These are phyloP conservation scores for Lentinus tigrinus DNA, from an alignment of 768 basidiomycete species.

Conservation along the genomic window DNA sequence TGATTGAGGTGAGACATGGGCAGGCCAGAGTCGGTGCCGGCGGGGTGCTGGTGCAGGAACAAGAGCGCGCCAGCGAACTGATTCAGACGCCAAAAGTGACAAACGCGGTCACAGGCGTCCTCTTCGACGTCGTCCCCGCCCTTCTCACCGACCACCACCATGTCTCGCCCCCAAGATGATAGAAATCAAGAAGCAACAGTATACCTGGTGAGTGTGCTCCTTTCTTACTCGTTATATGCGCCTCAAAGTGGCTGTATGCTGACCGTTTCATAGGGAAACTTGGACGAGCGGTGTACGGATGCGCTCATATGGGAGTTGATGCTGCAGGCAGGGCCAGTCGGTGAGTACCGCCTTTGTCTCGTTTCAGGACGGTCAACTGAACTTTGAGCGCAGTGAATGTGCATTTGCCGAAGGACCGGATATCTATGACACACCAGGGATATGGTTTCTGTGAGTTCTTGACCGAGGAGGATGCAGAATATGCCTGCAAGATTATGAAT, in stretches of 20 bases:
- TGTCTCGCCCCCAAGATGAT: constrained; percentile 51
- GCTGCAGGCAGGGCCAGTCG: constrained; percentile 98
- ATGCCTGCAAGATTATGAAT: constrained; percentile 99
- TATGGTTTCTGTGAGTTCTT: constrained; percentile 99
- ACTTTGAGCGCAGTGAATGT: constrained; percentile 73
- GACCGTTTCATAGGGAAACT: constrained; percentile 72
- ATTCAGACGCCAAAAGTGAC: background rate
- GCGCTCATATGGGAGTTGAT: constrained; percentile 97
- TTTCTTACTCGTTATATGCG: no score
- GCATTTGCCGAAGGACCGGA: constrained; percentile 96
- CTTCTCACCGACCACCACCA: constrained; percentile 22
- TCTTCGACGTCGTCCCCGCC: constrained; percentile 1
- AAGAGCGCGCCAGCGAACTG: background rate
- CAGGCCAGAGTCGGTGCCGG: background rate
- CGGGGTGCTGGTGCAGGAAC: background rate
- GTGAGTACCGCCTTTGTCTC: constrained; percentile 46
- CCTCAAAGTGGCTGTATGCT: background rate
- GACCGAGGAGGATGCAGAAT: constrained; percentile 98
- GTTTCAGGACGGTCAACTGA: background rate
- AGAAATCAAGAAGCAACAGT: constrained; percentile 63
- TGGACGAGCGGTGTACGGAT: constrained; percentile 93
- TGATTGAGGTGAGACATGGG: no score
- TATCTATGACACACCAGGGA: constrained; percentile 97
- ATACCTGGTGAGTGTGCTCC: constrained; percentile 42
- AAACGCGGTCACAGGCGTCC: constrained; percentile 14